Evolutionary conservation across 495 filamentous ascomycete genomes (phyloP), one percentile per base, ranked within the genome.

Genomic region (Sordaria brevicollis): DNA sequence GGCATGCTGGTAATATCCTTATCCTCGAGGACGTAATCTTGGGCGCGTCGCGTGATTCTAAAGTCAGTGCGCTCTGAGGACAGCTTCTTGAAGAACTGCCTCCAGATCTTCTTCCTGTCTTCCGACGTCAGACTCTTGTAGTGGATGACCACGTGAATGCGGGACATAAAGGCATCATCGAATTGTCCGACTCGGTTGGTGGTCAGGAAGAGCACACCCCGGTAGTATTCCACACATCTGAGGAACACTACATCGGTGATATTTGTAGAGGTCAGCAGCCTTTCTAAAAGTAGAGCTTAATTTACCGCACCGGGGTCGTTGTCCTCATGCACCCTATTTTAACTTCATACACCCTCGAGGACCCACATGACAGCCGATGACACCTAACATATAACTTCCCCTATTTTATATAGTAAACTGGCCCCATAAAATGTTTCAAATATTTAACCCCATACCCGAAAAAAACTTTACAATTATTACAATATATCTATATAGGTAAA

Each of bases 151-250:
- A 87, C 71, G 57, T 88, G 84, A 21, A 88, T 83, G 0, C 87
- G 79, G 0, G 83, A 86, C 69, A 82, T 81, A 75, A 88, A 85
- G 2, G 86, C 86, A 39, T 86, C 81, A 68, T 89, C 86, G 68
- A 89, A 84, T 0, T 75, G 80, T 2, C 77, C 82, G 3, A 89
- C 82, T 6, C 86, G 77, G 72, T 88, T 89, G 1, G 86, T 87
- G 0, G 87, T 88, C 2, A 89, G 75, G 71, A 89, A 86, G 0
- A 89, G 78, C 33, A 89, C 86, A 7, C 87, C 87, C 0, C 79
- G 69, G 69, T 89, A 90, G 73, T 87, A 89, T 67, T 89, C 88
- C 0, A 90, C 77, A 0, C 80, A 78, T 2, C 88, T 80, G 0
- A 89, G 77, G 71, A 90, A 89, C 6, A 71, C 76, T 71, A 29